Base-by-base conservation (phyloP, 2,329 filamentous ascomycete species). In the Pyrenophora graminea region DNA sequence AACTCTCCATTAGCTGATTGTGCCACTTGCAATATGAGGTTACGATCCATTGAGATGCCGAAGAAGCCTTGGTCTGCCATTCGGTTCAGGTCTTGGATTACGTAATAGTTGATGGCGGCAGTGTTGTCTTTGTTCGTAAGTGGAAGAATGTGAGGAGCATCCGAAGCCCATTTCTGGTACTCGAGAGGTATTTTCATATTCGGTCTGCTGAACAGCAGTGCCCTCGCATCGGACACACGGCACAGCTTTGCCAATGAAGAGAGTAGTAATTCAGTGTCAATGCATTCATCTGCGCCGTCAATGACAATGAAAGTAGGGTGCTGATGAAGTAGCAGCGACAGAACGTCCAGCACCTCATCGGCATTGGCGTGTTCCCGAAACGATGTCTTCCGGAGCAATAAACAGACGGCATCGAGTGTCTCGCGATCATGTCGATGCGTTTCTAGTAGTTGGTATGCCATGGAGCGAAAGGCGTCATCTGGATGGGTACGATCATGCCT, bases 51-150 rank as follows among this genome's bases (percentile, higher is more conserved):
- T 2, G 44, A 61, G 31, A 66, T 65, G 1, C 63, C 66, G 41
- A 69, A 70, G 45, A 57, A 70, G 5, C 68, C 68, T 51, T 67
- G 61, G 27, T 67, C 59, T 10, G 63, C 64, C 50, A 71, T 56
- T 7, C 51, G 54, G 19, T 57, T 55, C n/a, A 71, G 45, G 9
- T 60, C 58, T 31, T 56, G 52, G 6, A 39, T 46, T 4, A 70
- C 15, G 33, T 55, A 65, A 6, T 34, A 17, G 12, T 60, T 53
- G 9, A 69, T 63, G 18, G 65, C 60, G 12, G 45, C 33, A 12
- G 37, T 31, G 34, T 65, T 71, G 31, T 61, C 49, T 8, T 55
- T 25, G 4, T 51, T 49, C 9, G 44, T 47, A n/a, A 71, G 50
- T 3, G 43, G 15, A 13, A 71, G 8, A 13, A 67, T 58, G 15